These are phyloP conservation scores for Scytalidium sp. DNA, from an alignment of 2,329 filamentous ascomycete genomes.

Conservation along the genomic window DNA sequence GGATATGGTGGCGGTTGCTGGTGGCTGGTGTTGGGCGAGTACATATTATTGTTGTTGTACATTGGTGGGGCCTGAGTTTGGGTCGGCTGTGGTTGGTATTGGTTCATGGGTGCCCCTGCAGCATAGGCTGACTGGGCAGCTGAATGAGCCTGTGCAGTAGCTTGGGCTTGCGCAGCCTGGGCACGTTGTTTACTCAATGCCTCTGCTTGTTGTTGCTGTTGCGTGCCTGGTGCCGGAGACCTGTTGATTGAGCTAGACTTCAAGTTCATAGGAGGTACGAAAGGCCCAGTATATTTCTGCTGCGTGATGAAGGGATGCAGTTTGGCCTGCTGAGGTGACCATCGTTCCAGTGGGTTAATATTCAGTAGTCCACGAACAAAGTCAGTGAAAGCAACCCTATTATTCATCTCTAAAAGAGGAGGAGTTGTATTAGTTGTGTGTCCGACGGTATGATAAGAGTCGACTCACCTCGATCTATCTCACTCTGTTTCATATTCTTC, in stretches of 20 bases:
- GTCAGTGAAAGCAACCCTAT: conserved; percentile 95
- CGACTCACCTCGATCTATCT: conserved; percentile 85
- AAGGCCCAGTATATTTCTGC: conserved; percentile 93
- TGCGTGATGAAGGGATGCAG: conserved; percentile 98
- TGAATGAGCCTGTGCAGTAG: conserved; percentile 49
- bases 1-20: conserved; percentile 72
- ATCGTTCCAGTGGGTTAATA: conserved; percentile 93
- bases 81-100: conserved; percentile 45
- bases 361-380: conserved; percentile 91
- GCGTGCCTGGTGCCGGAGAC: conserved; percentile 87
- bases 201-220: conserved; percentile 94
- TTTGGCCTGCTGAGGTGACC: conserved; percentile 97
- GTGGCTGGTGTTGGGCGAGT: conserved; percentile 56
- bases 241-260: conserved; percentile 83
- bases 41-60: conserved; percentile 83
- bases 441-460: conserved; percentile 8
- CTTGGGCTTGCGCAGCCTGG: conserved; percentile 58
- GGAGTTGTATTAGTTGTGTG: conserved; percentile 10
- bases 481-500: conserved; percentile 98
- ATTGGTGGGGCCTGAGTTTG: conserved; percentile 53
- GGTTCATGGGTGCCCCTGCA: conserved; percentile 38
- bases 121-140: conserved; percentile 67
- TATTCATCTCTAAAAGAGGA: conserved; percentile 97
- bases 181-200: conserved; percentile 90
- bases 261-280: conserved; percentile 95